Evolutionary conservation across 805 yeast genomes (phyloP).

Genomic region (Wickerhamomyces queroliae): DNA sequence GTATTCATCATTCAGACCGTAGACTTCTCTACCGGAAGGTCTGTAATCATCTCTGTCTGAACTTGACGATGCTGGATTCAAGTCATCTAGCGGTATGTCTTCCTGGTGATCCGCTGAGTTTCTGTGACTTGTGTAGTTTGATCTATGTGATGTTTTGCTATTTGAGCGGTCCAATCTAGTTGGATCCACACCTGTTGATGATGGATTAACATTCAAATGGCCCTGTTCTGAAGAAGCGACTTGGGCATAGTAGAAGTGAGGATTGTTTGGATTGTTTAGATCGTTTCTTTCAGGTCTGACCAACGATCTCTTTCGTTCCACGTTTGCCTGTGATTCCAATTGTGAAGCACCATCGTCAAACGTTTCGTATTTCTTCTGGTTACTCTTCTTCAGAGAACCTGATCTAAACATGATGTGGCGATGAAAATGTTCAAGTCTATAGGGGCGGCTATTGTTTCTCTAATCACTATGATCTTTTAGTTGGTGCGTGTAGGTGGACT

Average conservation of each 20-base stretch:
- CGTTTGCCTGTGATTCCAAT: constrained; percentile 20
- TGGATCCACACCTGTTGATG: constrained; percentile 70
- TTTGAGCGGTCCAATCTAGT: constrained; percentile 15
- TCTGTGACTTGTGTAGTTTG: constrained; percentile 2
- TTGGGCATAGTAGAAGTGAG: constrained; percentile 72
- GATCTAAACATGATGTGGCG: constrained; percentile 23
- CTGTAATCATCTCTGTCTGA: constrained; percentile 2
- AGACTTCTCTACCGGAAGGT: constrained; percentile 43
- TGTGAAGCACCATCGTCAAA: constrained; percentile 28
- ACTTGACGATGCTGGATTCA: constrained; percentile 3
- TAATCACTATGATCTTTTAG: too few species aligned
- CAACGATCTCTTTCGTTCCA: constrained; percentile 54
- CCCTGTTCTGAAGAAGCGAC: constrained; percentile 61
- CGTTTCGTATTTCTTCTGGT: constrained; percentile 15
- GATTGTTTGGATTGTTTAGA: constrained; percentile 58
- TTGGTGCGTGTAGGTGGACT: too few species aligned
- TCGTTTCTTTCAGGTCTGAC: constrained; percentile 82
- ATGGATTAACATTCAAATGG: constrained; percentile 60
- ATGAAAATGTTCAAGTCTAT: too few species aligned
- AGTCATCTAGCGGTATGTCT: constrained; percentile 17
- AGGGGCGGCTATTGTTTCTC: too few species aligned
- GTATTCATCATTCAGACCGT: constrained; percentile 58
- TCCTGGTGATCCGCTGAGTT: constrained; percentile 5
- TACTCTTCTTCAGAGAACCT: constrained; percentile 17
- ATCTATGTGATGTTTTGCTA: constrained; percentile 9